Evolutionary conservation across 2,329 filamentous ascomycete species (phyloP).

Genomic region (Cercospora sp.): DNA sequence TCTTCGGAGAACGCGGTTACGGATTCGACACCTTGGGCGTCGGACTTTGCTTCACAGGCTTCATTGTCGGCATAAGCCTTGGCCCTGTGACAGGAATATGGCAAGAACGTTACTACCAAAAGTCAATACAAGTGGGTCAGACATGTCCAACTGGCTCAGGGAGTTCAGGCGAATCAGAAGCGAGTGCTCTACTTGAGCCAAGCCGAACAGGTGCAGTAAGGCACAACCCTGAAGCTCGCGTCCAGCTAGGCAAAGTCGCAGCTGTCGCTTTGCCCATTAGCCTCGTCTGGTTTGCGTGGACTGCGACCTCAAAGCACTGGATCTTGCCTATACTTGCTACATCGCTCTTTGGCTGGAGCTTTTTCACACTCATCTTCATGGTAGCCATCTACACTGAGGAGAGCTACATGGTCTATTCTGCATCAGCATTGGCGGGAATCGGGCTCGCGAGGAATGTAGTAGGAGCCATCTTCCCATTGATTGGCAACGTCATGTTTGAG

Average conservation of each 20-base stretch:
- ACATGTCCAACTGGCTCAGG: constrained; percentile 18
- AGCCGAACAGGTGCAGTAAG: constrained; percentile 37
- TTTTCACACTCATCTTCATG: constrained; percentile 54
- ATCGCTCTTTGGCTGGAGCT: constrained; percentile 53
- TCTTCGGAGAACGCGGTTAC: constrained; percentile 49
- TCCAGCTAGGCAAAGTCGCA: constrained; percentile 48
- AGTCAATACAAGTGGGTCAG: constrained; percentile 38
- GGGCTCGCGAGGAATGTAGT: constrained; percentile 43
- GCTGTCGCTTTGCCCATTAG: constrained; percentile 44
- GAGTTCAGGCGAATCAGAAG: constrained; percentile 16
- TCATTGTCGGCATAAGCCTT: constrained; percentile 45
- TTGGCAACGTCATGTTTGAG: constrained; percentile 42
- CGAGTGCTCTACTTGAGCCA: constrained; percentile 39
- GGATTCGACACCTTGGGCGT: constrained; percentile 29
- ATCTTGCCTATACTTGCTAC: constrained; percentile 52
- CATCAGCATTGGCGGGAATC: constrained; percentile 45
- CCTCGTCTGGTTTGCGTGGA: constrained; percentile 47
- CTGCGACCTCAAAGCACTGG: constrained; percentile 35
- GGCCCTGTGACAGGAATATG: constrained; percentile 49
- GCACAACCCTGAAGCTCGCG: constrained; percentile 44
- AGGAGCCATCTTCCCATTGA: constrained; percentile 43
- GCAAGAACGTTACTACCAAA: constrained; percentile 48
- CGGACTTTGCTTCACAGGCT: constrained; percentile 36
- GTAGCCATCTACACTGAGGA: constrained; percentile 53
- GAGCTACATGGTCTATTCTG: constrained; percentile 48